Conservation (phyloP, 2,329 filamentous ascomycete species). For the Cryphonectria japonica region DNA sequence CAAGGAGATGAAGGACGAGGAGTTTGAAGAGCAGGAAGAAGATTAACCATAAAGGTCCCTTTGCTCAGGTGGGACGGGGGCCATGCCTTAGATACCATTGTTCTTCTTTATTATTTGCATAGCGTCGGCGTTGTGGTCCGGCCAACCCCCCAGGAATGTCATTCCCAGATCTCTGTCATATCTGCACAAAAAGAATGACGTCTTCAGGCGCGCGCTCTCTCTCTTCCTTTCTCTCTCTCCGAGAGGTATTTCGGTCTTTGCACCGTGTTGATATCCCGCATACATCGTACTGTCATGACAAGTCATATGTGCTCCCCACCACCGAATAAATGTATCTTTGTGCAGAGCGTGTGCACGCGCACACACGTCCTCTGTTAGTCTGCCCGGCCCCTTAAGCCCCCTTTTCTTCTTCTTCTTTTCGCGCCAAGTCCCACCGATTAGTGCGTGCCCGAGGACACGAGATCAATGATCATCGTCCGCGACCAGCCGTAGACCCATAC, state of each 20-base stretch:
- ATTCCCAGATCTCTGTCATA: slow-evolving; percentile 11
- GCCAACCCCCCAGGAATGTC: slow-evolving; percentile 25
- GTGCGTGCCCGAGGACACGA: neutral
- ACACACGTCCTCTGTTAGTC: neutral
- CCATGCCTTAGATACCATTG: neutral
- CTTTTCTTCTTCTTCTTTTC: neutral
- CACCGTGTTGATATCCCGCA: slow-evolving; percentile 3
- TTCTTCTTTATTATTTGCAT: slow-evolving; percentile 33
- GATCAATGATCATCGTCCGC: slow-evolving; percentile 5
- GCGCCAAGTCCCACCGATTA: slow-evolving; percentile 5
- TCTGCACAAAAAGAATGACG: slow-evolving; percentile 10
- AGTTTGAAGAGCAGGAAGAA: slow-evolving; percentile 52
- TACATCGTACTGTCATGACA: slow-evolving; percentile 18
- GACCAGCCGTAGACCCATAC: slow-evolving; percentile 1
- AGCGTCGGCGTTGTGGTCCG: slow-evolving; percentile 46
- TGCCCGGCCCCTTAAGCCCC: neutral
- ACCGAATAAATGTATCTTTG: neutral
- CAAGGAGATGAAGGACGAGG: slow-evolving; percentile 73
- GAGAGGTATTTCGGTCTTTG: neutral
- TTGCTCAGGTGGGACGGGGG: neutral
- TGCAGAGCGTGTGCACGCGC: neutral
- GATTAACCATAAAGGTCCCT: neutral
- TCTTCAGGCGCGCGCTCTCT: neutral
- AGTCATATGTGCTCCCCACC: slow-evolving; percentile 9
- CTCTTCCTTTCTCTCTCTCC: neutral